A percentile compares a stretch with the other conserved stretches of the same genome.
Conservation (phyloP, 1,139 yeast genomes). For the Yamadazyma pseudoaaseri region DNA sequence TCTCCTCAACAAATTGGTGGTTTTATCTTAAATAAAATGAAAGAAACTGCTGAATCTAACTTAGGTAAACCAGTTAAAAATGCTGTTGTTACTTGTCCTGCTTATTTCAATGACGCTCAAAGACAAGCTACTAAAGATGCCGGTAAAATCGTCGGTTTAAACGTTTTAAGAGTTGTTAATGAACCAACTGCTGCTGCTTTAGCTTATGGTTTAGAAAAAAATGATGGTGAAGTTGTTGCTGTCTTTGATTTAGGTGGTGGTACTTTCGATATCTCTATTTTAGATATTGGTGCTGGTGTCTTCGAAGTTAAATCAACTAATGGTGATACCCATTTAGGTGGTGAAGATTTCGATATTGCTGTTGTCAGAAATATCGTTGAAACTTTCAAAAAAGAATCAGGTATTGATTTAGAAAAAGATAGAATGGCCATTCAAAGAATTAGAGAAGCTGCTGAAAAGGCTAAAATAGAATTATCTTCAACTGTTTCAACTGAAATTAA, state of each 20-base stretch:
- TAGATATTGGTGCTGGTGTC: conserved; percentile 98
- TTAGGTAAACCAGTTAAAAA: conserved; percentile 62
- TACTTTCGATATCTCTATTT: conserved; percentile 96
- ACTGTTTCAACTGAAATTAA: conserved; percentile 92
- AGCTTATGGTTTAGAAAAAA: conserved; percentile 67
- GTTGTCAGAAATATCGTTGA: conserved; percentile 87
- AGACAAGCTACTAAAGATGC: conserved; percentile 67
- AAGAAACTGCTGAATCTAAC: conserved; percentile 76
- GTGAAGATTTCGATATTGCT: conserved; percentile 92
- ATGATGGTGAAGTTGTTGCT: conserved; percentile 66
- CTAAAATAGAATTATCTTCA: conserved; percentile 96
- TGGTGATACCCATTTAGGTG: conserved; percentile 99
- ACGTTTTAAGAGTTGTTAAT: conserved; percentile 58
- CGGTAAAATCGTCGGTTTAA: conserved; percentile 60
- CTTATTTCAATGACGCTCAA: conserved; percentile 61
- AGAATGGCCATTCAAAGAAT: conserved; percentile 99
- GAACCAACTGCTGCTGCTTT: conserved; percentile 67
- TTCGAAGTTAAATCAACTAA: conserved; percentile 99
- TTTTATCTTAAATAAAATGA: conserved; percentile 91
- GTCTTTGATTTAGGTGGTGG: conserved; percentile 98
- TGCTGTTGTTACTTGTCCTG: conserved; percentile 75
- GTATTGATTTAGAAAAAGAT: conserved; percentile 85
- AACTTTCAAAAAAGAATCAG: conserved; percentile 88
- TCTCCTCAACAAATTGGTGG: conserved; percentile 99
- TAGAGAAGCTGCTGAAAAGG: conserved; percentile 99